Evolutionary conservation across 2,329 filamentous ascomycete genomes (phyloP), one percentile per base, ranked within the genome.

Genomic region (Lasiodiplodia theobromae): DNA sequence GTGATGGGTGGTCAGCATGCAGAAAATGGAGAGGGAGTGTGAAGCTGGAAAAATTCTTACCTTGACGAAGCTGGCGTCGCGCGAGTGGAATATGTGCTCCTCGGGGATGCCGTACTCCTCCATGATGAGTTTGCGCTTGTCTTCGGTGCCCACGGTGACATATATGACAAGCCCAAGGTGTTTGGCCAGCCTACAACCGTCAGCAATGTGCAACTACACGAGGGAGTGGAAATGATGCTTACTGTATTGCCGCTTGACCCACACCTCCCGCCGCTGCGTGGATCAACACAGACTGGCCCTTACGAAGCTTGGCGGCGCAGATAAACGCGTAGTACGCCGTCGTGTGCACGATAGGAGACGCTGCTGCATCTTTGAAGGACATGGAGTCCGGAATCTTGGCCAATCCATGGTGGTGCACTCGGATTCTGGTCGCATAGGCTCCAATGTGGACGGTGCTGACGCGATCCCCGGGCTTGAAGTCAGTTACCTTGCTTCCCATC

Each of bases 51-150:
- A 28, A 1, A 28, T 28, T 28, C 28, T 28, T 6, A 28, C 28
- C 4, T 28, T 28, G 4, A 62, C 51, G 60, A 79, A 79, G 8
- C 57, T 49, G 1, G 40, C 12, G 57, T 72, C 67, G 0, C 74
- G 71, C 1, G 72, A 76, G 16, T 67, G 67, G 71, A 82, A 80
- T 56, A 83, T 81, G 6, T 71, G 74, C 1, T 74, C 66, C 3
- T 14, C 40, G 2, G 71, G 73, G 12, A 80, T 70, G 7, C 67
- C 72, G 23, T 66, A 74, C 14, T 66, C 53, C 2, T 70, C 64
- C 0, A 66, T 34, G 8, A 79, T 56, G 40, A 70, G 72, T 2
- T 68, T 1, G 0, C n/a, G 44, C 66, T 79, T 77, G 7, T 69
- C 69, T 2, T 71, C 65, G 2, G 23, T 71, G 18, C 71, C 68